Evolutionary conservation across 1,139 yeast genomes (phyloP), one percentile per base, ranked within the genome.

Genomic region (Saccharomyces hybrid): DNA sequence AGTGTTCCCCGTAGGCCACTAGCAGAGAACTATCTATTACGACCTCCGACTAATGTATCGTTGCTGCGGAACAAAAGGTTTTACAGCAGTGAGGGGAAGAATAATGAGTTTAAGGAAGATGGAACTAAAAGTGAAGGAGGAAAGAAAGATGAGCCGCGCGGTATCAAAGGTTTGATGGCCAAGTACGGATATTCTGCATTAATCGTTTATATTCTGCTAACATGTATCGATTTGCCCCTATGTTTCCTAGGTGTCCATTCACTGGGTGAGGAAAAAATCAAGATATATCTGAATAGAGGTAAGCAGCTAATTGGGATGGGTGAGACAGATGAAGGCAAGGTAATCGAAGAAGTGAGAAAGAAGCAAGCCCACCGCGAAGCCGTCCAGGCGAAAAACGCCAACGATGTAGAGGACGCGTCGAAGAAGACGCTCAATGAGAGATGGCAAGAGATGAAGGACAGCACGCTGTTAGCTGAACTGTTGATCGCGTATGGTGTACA

Each of bases 401-500:
- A 55, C 26, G 51, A 55, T 31, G 47, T 57, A 41, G 60, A 58
- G 38, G 58, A 58, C 11, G 64, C 63, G 23, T 61, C 58, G 11
- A 57, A 61, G 5, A 59, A 57, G 3, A 52, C 59, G 11, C 62
- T 32, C 14, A 32, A 32, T 32, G 38, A 32, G 5, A 32, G 68
- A 48, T 62, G 67, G 64, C 56, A 56, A 32, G 52, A 55, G 26
- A 46, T 64, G 34, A 66, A 64, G 58, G 67, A 62, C 26, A 67
- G 69, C 47, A 74, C 81, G 4, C 63, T 86, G 31, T 71, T 81
- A 66, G 81, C 90, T 0, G 97, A 93, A 70, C 82, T 89, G 63
- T 84, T 89, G 19, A 79, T 95, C 59, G 99, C 99, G 0, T 93
- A 93, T 69, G 97, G 97, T 5, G 75, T 93, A 53, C 99, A 93